Evolutionary conservation across 78 protist genomes (phyloP), one percentile per base, ranked within the genome.

Genomic region (Polysphondylium violaceum): DNA sequence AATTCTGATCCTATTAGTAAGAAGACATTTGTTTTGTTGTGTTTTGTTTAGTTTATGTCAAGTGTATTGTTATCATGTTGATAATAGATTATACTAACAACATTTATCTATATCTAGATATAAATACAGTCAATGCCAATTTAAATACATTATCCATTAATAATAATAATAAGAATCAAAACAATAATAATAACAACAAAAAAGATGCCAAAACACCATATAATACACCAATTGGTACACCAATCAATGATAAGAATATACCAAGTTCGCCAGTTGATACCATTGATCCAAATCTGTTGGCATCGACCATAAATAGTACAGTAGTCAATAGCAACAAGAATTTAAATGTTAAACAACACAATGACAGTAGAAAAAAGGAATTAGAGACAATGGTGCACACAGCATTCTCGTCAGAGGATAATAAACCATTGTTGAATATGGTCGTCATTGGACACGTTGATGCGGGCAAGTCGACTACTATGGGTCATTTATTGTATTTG

Each of bases 401-500:
- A 6, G 17, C 68, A 58, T 83, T 88, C 38, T 31, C 77, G 33
- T 43, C 60, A 12, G 71, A 44, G 3, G 65, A 33, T n/a, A 87
- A 69, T 51, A 92, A 92, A 68, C 86, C 87, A 29, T 71, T 50
- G 43, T 67, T 93, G 60, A 93, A 87, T 85, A 60, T 87, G 86
- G 96, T 94, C 1, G 90, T 90, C 8, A 74, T 87, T 74, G 98
- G 99, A 7, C 99, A 97, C 58, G 99, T 97, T 29, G 99, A 97
- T 53, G 98, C 97, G 14, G 99, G 99, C 41, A 97, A 97, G 55
- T 47, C 86, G 21, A 95, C 99, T 8, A 90, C 96, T 14, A 97
- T 96, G 96, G 99, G 99, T 1, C 99, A 97, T 71, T 16, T 98
- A 38, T 55, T 98, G 23, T 89, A 35, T 87, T 36, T 71, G 33